phyloP scores from a whole-genome alignment of 352 stramenopile species.

The Discostella stelligera region DNA sequence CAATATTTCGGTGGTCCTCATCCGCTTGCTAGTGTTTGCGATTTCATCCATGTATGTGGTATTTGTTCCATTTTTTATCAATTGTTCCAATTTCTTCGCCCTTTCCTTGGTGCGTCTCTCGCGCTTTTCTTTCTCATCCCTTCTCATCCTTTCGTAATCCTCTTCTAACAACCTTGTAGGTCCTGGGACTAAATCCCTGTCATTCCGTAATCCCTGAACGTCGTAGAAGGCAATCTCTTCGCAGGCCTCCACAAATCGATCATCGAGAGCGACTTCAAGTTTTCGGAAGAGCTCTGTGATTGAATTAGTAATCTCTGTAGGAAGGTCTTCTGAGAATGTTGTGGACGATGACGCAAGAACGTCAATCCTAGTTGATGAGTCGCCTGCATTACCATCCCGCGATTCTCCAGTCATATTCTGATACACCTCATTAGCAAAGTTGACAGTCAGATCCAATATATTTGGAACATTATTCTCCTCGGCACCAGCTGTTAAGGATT shows the following conservation, averaged over 20 bases:
- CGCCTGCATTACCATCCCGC: background rate
- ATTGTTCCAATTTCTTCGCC: constrained; percentile 2
- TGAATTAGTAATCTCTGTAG: constrained; percentile 41
- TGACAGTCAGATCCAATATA: constrained; percentile 48
- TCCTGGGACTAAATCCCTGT: constrained; percentile 35
- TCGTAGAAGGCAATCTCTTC: constrained; percentile 56
- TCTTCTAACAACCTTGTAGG: constrained; percentile 36
- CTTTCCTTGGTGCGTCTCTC: constrained; percentile 21
- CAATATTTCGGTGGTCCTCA: constrained; percentile 70
- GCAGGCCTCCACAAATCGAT: constrained; percentile 40
- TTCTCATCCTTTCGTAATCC: constrained; percentile 47
- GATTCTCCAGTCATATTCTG: constrained; percentile 30
- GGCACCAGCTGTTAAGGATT: constrained; percentile 31
- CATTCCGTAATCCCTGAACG: constrained; percentile 35
- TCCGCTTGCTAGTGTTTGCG: constrained; percentile 31
- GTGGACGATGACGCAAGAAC: constrained; percentile 31
- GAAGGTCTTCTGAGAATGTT: constrained; percentile 35
- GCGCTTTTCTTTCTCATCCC: constrained; percentile 25
- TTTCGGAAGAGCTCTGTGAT: constrained; percentile 46
- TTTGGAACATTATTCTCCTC: constrained; percentile 31
- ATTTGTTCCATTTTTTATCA: constrained; percentile 13
- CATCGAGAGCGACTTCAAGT: constrained; percentile 45
- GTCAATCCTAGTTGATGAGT: constrained; percentile 16
- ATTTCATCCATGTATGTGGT: constrained; percentile 44
- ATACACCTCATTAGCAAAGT: constrained; percentile 50